A percentile compares a stretch with the other conserved stretches of the same genome.
phyloP scores from a whole-genome alignment of 352 stramenopile genomes.

The Thraustochytrium sp. region DNA sequence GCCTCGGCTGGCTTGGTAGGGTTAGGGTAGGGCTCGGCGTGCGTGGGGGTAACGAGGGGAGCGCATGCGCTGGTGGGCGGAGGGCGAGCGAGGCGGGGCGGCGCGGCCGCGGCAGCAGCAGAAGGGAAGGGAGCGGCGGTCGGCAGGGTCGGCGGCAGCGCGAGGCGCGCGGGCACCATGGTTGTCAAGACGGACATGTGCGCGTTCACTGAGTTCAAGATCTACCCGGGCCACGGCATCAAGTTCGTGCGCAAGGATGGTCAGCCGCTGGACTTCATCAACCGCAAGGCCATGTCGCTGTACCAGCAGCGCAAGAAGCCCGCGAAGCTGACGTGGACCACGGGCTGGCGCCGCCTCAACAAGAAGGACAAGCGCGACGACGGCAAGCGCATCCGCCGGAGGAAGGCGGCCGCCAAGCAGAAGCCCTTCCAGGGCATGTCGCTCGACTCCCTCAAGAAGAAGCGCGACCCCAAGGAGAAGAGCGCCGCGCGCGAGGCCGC shows the following conservation, averaged over 20 bases:
- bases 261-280: conserved; percentile 83
- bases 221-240: conserved; percentile 98
- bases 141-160: too few relatives aligned
- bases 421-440: conserved; percentile 16
- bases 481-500: conserved; percentile 20
- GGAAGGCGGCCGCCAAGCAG: neutral
- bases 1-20: too few relatives aligned
- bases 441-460: conserved; percentile 36
- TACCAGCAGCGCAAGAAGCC: conserved; percentile 98
- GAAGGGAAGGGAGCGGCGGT: too few relatives aligned
- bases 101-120: too few relatives aligned
- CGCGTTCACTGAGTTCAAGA: conserved; percentile 80
- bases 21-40: too few relatives aligned
- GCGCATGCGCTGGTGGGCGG: too few relatives aligned
- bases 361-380: conserved; percentile 52
- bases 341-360: conserved; percentile 55
- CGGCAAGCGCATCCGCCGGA: neutral
- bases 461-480: conserved; percentile 37
- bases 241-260: conserved; percentile 96
- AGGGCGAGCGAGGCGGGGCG: too few relatives aligned
- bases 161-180: neutral
- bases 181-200: conserved; percentile 67
- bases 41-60: too few relatives aligned
- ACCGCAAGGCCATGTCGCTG: conserved; percentile 93
- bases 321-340: conserved; percentile 98